Base-by-base conservation (phyloP, 495 filamentous ascomycete species). In the Aspergillus taichungensis region DNA sequence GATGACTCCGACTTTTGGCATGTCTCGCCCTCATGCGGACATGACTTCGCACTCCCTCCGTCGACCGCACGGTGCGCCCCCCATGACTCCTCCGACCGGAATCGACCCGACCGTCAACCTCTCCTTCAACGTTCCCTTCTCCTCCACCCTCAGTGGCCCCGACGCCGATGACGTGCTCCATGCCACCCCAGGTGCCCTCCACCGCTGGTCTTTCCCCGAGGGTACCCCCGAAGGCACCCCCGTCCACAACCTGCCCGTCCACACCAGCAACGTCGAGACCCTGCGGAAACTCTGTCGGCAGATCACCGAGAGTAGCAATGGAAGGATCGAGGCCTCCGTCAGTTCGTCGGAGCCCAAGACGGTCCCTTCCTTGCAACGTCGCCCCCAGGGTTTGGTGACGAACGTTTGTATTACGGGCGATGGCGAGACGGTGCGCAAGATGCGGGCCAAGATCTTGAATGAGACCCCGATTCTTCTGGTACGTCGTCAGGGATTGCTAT, bases 91-190 rank as follows among this genome's bases (percentile, higher is more conserved):
- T 38, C 75, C 81, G 30, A 77, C 80, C 31, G 68, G 75, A 38
- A 69, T 78, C 64, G 83, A 89, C 54, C 68, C 81, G 28, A 76
- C 79, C 46, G 83, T 90, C 56, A 82, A 83, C 52, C 75, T 86
- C 40, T 86, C 87, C 54, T 96, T 97, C 78, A 95, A 94, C 59
- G 84, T 97, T 7, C 92, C 92, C 30, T 95, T 98, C 69, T 80
- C 87, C 45, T 94, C 88, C 38, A 85, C 88, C 52, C 78, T 95
- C 46, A 80, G 85, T 49, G 92, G 94, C 27, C 92, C 92, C 52
- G 87, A 95, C 52, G 78, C 79, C 54, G 85, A 94, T 57, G 89
- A 96, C 63, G 85, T 97, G 51, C 71, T 97, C 40, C 85, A 95
- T 67, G 88, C 89, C 49, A 94, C 81, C 47, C 75, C 79, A 45